Evolutionary conservation across 345 rosid species (phyloP), one percentile per base, ranked within the genome.

Genomic region (Eutrema heterophyllum): DNA sequence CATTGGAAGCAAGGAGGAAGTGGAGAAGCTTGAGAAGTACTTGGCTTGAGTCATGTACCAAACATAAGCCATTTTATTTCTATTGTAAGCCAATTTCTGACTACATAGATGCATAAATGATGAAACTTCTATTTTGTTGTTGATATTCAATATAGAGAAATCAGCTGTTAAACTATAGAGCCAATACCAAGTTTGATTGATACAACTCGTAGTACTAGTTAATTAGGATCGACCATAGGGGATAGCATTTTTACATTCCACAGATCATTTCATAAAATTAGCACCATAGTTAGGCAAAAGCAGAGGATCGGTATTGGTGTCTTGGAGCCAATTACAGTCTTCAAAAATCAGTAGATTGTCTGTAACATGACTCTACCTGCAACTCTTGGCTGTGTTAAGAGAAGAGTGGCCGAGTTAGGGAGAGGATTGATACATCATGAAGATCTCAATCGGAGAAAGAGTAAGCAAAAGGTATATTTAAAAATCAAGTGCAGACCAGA

Each of bases 21-120:
- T 91, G 24, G 96, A 94, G 84, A 91, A 94, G 77, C 64, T 94
- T 79, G 95, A 94, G 86, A 91, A 94, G 82, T 91, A 85, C 64
- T 83, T 94, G 78, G 96, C 88, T 84, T 94, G 79, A 87, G 40
- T 61, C 32, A 45, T 71, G 57, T 62, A 76, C 74, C 72, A 80
- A 65, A 38, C 58, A 55, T 43, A 77, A 56, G 72, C 38, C 52
- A 30, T 49, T 39, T 61, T 9, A 27, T 52, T 35, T 75, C 27
- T 43, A 4, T 61, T 75, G 69, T 61, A 68, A 52, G 63, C 53
- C 69, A 75, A 3, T 68, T 68, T 68, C 49, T 75, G 55, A 58
- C 16, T 48, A 18, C n/a, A 56, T 62, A 46, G 61, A 63, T 55
- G 66, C 71, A 70, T 38, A 70, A 69, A 56, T 54, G 57, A 32